Base-by-base conservation (phyloP, 163 green algal species). In the Chlamydomonas reinhardtii region DNA sequence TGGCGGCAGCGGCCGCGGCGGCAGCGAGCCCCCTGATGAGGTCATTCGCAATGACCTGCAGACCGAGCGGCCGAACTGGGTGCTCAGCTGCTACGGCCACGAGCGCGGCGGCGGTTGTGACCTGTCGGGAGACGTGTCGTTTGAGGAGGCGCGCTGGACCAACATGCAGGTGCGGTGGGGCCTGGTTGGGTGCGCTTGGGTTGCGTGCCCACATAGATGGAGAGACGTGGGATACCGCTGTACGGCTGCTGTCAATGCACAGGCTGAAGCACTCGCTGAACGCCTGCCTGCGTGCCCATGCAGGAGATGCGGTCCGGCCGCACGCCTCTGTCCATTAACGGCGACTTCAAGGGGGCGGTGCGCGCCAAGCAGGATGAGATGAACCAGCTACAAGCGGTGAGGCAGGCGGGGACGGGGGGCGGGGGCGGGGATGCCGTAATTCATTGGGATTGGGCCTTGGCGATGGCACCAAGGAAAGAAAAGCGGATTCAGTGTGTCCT, bases 51-150 rank as follows among this genome's bases (percentile, higher is more conserved):
- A 15, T 19, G 84, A 89, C 69, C 14, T 89, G 43, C 39, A 64
- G 32, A 2, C 32, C 4, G 85, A 90, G 76, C 66, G 59, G 61
- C 85, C 85, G 8, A 12, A 8, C 8, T 90, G 76, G 76, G 48
- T 81, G 56, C 61, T 90, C 64, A 90, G 85, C 70, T 86, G 85
- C 76, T 90, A 90, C 71, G 70, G 85, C 27, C 85, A 90, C 43
- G 39, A 32, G 17, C 71, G 85, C 39, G 76, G 59, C 27, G 85
- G 59, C 9, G 22, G 27, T 27, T 86, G 86, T 62, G 85, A 90
- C 64, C 59, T 90, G 39, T 64, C 35, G 20, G 85, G 85, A 2
- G 85, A 90, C 61, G 69, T 90, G 37, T 85, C 65, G 32, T 73
- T 86, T 14, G 85, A 90, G 85, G 85, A 90, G 72, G 76, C 71